Evolutionary conservation across 1,139 yeast genomes (phyloP).

Genomic region (Saccharomyces hybrid): DNA sequence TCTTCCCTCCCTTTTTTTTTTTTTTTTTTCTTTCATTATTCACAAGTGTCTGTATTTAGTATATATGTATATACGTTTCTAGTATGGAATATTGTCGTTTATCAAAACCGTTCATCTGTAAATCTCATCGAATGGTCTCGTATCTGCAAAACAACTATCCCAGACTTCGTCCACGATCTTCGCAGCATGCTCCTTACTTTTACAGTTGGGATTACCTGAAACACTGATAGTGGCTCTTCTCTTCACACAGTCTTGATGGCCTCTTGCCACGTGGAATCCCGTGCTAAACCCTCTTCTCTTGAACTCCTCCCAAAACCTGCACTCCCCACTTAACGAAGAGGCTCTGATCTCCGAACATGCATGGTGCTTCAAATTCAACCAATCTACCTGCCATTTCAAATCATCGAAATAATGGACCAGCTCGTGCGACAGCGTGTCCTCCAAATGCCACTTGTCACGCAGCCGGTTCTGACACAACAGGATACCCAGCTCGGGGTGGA

Average conservation of each 20-base stretch:
- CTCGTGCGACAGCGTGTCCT: slow-evolving; percentile 88
- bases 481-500: slow-evolving; percentile 82
- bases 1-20: neutral
- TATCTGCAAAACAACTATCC: slow-evolving; percentile 88
- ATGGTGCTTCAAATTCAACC: slow-evolving; percentile 79
- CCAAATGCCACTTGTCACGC: slow-evolving; percentile 70
- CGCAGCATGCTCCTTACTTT: slow-evolving; percentile 63
- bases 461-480: slow-evolving; percentile 81
- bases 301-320: slow-evolving; percentile 83
- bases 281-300: slow-evolving; percentile 36
- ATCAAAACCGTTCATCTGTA: slow-evolving; percentile 33
- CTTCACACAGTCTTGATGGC: slow-evolving; percentile 84
- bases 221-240: slow-evolving; percentile 85
- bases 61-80: neutral
- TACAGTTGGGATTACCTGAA: slow-evolving; percentile 75
- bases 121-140: slow-evolving; percentile 91
- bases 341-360: slow-evolving; percentile 97
- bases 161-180: slow-evolving; percentile 79
- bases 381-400: slow-evolving; percentile 76
- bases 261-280: slow-evolving; percentile 41
- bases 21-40: neutral
- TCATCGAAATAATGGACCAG: slow-evolving; percentile 91
- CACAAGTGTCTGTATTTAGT: neutral
- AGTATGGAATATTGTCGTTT: neutral
- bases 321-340: slow-evolving; percentile 87